Percentiles rank a stretch among this genome's conserved stretches.
Conservation (phyloP, 73 alveolate species). For the Blepharisma japonicum region DNA sequence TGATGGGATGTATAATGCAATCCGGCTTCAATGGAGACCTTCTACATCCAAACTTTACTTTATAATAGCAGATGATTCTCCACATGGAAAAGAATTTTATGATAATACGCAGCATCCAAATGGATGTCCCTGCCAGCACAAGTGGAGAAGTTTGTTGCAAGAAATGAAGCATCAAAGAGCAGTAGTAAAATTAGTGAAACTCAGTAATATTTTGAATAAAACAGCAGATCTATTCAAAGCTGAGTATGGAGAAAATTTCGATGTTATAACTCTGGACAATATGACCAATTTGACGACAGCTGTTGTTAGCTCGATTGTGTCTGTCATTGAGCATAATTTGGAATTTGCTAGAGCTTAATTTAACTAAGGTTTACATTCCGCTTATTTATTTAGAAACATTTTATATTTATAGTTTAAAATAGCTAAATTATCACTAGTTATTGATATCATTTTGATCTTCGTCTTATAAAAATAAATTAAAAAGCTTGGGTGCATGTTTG, state of each 20-base stretch:
- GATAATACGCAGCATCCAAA: not conserved
- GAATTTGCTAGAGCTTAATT: too few relatives aligned
- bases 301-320: not conserved
- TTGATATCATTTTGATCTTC: too few relatives aligned
- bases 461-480: too few relatives aligned
- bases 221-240: not conserved
- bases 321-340: too few relatives aligned
- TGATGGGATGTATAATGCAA: not conserved
- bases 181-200: not conserved
- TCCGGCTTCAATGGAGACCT: not conserved
- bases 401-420: too few relatives aligned
- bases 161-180: not conserved
- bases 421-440: too few relatives aligned
- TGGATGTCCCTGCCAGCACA: constrained; percentile 11
- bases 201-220: not conserved
- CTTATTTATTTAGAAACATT: too few relatives aligned
- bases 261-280: not conserved
- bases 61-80: constrained; percentile 16
- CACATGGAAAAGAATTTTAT: constrained; percentile 9
- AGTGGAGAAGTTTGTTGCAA: not conserved
- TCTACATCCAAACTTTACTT: not conserved
- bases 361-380: too few relatives aligned
- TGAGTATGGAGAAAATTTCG: not conserved
- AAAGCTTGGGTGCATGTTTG: too few relatives aligned
- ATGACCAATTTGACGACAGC: not conserved